A percentile compares a stretch with the other conserved stretches of the same genome.
phyloP scores from a whole-genome alignment of 768 basidiomycete genomes.

The Auricularia heimuer region DNA sequence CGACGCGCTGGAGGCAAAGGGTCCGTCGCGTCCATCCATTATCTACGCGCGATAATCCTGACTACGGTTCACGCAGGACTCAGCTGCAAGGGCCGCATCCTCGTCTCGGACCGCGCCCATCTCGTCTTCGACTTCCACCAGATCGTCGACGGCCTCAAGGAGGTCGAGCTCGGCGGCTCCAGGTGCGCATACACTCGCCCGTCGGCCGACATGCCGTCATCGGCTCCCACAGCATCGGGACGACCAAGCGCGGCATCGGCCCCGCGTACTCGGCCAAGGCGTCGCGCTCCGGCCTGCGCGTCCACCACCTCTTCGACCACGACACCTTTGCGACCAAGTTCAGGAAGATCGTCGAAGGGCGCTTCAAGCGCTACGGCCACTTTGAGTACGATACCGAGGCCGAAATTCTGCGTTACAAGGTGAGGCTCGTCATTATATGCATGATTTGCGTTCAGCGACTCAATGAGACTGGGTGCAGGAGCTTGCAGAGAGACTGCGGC shows the following conservation, averaged over 20 bases:
- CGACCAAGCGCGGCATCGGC: slow-evolving; percentile 96
- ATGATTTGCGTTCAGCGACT: neutral
- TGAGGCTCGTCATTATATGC: slow-evolving; percentile 17
- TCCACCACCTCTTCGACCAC: slow-evolving; percentile 92
- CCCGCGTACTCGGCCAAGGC: slow-evolving; percentile 98
- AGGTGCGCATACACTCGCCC: slow-evolving; percentile 33
- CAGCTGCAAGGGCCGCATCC: slow-evolving; percentile 70
- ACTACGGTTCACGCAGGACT: slow-evolving; percentile 45
- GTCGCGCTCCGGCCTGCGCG: slow-evolving; percentile 86
- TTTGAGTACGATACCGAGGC: slow-evolving; percentile 99
- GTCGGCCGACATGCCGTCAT: neutral
- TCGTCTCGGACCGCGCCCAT: slow-evolving; percentile 92
- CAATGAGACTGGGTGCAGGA: slow-evolving; percentile 31
- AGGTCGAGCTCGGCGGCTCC: slow-evolving; percentile 88
- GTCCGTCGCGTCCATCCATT: slow-evolving; percentile 29
- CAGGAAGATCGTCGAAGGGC: slow-evolving; percentile 88
- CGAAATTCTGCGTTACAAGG: slow-evolving; percentile 90
- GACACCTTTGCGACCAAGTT: slow-evolving; percentile 84
- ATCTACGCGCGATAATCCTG: too few relatives aligned
- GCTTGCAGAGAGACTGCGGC: slow-evolving; percentile 74
- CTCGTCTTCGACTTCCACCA: slow-evolving; percentile 99
- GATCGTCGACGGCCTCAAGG: slow-evolving; percentile 97
- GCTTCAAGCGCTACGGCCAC: slow-evolving; percentile 95
- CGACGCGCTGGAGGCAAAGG: slow-evolving; percentile 75
- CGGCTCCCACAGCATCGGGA: slow-evolving; percentile 65